Evolutionary conservation across 176 grass and related monocot genomes (phyloP), one percentile per base, ranked within the genome.

Genomic region (Dendrocalamus sinicus): DNA sequence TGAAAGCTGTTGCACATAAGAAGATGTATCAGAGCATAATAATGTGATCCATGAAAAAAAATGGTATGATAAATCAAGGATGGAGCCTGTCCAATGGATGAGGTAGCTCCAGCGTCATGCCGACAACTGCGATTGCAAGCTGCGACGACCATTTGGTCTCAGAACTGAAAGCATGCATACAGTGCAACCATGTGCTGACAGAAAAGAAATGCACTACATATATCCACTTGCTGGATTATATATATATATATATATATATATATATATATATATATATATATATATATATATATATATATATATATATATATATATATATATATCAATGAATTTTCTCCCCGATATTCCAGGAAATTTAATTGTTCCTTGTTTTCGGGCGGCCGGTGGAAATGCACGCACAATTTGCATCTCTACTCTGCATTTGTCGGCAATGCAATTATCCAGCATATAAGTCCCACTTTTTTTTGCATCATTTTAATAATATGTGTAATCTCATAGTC

Each of bases 91-190:
- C 10, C 57, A 23, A 59, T 23, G n/a, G 57, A 10, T 67, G 63
- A 68, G 19, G 7, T 67, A n/a, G 28, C 15, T 15, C 63, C 78
- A 68, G 63, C 63, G 23, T 81, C 79, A 81, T 41, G 65, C 47
- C 32, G 48, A 81, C 65, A 6, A 52, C 61, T 5, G 2, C 60
- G 50, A 22, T 6, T 30, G 59, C 15, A 35, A 66, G 11, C 40
- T 78, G 40, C 76, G 23, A 22, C 12, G 23, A 13, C 57, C n/a
- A 24, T 63, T 11, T 63, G 55, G 14, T 63, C 57, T 35, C 62
- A 30, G 26, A 13, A 65, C 62, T 65, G 62, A 61, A 23, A 77
- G n/a, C 22, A 61, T 16, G 28, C 28, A 28, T 28, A 23, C 10
- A 4, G 24, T 30, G 12, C 5, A 64, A 8, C 45, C 78, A 69